Base-by-base conservation (phyloP, 2,329 filamentous ascomycete species). In the Clarireedia monteithiana region DNA sequence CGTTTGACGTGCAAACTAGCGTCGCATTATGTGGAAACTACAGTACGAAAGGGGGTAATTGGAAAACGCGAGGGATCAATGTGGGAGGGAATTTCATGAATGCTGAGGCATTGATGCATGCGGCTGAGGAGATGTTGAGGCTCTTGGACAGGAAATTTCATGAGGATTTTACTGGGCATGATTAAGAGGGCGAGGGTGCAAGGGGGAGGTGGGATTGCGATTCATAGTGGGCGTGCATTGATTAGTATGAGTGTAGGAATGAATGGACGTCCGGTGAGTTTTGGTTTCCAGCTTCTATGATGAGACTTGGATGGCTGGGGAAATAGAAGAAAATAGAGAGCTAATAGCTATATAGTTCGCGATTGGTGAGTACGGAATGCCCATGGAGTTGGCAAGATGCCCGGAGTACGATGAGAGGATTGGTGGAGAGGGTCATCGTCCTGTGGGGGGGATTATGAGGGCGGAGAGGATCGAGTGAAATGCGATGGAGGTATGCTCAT, bases 301-400 rank as follows among this genome's bases (percentile, higher is more conserved):
- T 24, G 20, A 40, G 44, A 46, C n/a, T 39, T 46, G 15, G 36
- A 10, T 5, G 36, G 4, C 24, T 14, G 23, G 9, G 45, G 17
- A n/a, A 46, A 20, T 20, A 20, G 20, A 20, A 20, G 20, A 20
- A 20, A 20, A 20, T 20, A 20, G 17, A 20, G 20, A 20, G 20
- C 20, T 20, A 20, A 20, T 20, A 20, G 20, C 20, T 20, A 20
- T 17, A 44, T 50, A 63, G 58, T 85, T 88, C 60, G 80, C 82
- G 0, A 75, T 87, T 15, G 83, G 83, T 0, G 81, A 86, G 57
- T 86, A 83, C 60, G 83, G 83, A 0, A 80, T 82, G 75, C 80
- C 84, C 0, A 85, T 86, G 81, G 58, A 88, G 64, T 46, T 63
- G 23, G 76, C 83, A 1, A 67, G 68, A 0, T 89, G 86, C 60